Evolutionary conservation across 1,284 basidiomycete genomes (phyloP), one percentile per base, ranked within the genome.

Genomic region (Ustilago esculenta): DNA sequence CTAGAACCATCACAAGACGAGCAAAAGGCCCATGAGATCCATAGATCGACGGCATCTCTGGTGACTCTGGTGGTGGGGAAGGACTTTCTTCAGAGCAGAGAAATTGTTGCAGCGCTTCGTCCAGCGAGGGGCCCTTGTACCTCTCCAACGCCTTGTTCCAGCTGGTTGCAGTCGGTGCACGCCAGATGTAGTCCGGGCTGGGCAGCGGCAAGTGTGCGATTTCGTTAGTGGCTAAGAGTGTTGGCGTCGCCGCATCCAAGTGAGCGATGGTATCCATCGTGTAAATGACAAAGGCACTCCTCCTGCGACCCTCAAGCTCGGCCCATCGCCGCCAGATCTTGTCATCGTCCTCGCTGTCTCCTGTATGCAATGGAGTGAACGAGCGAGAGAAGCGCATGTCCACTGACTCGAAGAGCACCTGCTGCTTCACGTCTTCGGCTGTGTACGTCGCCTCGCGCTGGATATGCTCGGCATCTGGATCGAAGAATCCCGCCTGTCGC

Each of bases 21-120:
- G 75, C 75, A 44, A 77, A 77, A 17, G 75, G 73, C 2, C 75
- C 75, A 35, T 74, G 68, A 27, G 54, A 27, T 29, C 75, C 73
- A 8, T 61, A 33, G n/a, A 77, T 53, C 35, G 65, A 63, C n/a
- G 59, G 34, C 42, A 33, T 25, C 11, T 35, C 55, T 9, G 27
- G 15, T n/a, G 21, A 7, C 17, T 47, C 51, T 17, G 14, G 18
- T n/a, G 33, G 34, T 20, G 53, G 58, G 7, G 57, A 49, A 10
- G 48, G 24, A 14, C 37, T 47, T 15, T 47, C 17, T 5, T 73
- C 66, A 9, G 45, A 17, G 15, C 35, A 51, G 5, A 76, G 54
- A 36, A 77, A 33, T 33, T 72, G 59, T 24, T 51, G 55, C 59
- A 76, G 33, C 5, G 73, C 68, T 34, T 74, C 72, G 33, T 69